Evolutionary conservation across 1,284 basidiomycete species (phyloP).

Genomic region (Farysia itapuensis): DNA sequence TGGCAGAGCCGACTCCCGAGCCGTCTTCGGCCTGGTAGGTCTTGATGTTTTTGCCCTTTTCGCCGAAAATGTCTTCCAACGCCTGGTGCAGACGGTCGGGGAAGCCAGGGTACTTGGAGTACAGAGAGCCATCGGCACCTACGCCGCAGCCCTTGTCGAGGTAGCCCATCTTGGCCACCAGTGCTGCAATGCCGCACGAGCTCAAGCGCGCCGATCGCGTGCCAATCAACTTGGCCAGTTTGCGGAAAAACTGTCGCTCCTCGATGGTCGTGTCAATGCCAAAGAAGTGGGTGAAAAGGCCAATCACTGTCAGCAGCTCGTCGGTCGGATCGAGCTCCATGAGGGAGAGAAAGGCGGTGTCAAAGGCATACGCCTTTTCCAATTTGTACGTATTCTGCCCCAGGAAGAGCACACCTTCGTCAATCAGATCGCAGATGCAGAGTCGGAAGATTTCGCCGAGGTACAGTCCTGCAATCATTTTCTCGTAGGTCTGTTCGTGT

Average conservation of each 20-base stretch:
- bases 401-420: slow-evolving; percentile 92
- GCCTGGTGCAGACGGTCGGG: slow-evolving; percentile 53
- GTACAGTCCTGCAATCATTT: slow-evolving; percentile 97
- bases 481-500: slow-evolving; percentile 91
- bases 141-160: slow-evolving; percentile 53
- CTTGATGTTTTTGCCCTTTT: slow-evolving; percentile 45
- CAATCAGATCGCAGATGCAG: slow-evolving; percentile 91
- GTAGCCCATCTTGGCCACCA: slow-evolving; percentile 56
- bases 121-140: slow-evolving; percentile 52
- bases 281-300: slow-evolving; percentile 73
- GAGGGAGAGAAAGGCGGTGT: slow-evolving; percentile 92
- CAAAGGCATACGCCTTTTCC: slow-evolving; percentile 86
- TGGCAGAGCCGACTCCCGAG: slow-evolving; percentile 53
- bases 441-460: slow-evolving; percentile 93
- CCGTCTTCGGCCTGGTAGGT: slow-evolving; percentile 58
- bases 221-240: slow-evolving; percentile 70
- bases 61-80: slow-evolving; percentile 57
- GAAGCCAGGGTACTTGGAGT: slow-evolving; percentile 57
- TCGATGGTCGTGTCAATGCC: slow-evolving; percentile 53
- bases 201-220: slow-evolving; percentile 55
- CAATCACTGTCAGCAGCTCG: slow-evolving; percentile 91
- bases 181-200: slow-evolving; percentile 55
- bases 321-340: slow-evolving; percentile 99
- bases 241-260: slow-evolving; percentile 60
- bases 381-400: slow-evolving; percentile 96